Evolutionary conservation across 164 flowering plant genomes (phyloP).

Genomic region (Houttuynia cordata): DNA sequence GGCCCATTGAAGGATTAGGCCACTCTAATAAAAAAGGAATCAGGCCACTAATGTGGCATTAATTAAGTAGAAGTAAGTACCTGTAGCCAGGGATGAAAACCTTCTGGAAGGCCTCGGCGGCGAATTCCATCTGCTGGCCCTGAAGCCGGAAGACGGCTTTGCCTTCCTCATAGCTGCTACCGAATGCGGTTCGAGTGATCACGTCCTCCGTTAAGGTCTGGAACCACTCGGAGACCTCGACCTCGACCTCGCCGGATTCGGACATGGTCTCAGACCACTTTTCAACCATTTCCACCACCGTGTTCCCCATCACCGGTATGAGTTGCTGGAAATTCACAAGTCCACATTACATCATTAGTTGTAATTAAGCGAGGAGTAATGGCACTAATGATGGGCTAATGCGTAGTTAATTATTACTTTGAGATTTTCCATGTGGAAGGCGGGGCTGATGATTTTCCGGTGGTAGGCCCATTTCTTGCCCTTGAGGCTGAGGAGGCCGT

Average conservation of each 20-base stretch:
- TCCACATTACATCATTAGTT: not conserved
- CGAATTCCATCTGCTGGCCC: constrained; percentile 62
- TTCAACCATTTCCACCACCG: constrained; percentile 58
- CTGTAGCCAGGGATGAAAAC: constrained; percentile 82
- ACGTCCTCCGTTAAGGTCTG: constrained; percentile 63
- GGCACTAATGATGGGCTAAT: no score
- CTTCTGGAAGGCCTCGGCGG: constrained; percentile 71
- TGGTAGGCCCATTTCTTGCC: constrained; percentile 99
- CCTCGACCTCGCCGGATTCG: constrained; percentile 49
- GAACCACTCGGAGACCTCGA: constrained; percentile 77
- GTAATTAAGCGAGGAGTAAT: not conserved
- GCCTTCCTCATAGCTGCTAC: constrained; percentile 78
- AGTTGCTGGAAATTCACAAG: constrained; percentile 17
- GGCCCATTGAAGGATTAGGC: not conserved
- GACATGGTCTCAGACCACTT: constrained; percentile 36
- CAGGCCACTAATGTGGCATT: not conserved
- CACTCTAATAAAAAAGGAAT: no score
- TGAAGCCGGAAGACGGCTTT: constrained; percentile 67
- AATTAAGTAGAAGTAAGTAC: constrained; percentile 15
- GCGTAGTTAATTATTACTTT: constrained; percentile 45
- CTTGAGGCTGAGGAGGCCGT: constrained; percentile 84
- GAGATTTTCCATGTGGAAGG: constrained; percentile 94
- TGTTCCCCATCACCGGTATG: constrained; percentile 67
- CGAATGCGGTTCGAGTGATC: constrained; percentile 65
- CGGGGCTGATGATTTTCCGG: constrained; percentile 73